Percentiles rank a stretch among this genome's conserved stretches.
phyloP scores from a whole-genome alignment of 352 stramenopile genomes.

The Phytopythium montanum region DNA sequence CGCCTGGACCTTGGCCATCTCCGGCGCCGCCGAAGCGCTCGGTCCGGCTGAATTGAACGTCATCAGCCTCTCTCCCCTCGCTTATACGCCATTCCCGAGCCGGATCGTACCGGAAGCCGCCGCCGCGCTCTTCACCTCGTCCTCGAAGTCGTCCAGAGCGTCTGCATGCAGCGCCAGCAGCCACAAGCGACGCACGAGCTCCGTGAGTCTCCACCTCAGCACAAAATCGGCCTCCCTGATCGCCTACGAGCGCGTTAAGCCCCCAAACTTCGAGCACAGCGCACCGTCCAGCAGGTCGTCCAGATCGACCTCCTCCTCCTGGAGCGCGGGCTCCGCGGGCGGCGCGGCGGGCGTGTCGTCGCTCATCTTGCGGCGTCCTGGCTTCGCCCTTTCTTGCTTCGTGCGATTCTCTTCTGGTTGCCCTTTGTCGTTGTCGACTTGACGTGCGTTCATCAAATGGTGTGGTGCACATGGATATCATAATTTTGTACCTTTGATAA shows the following conservation, averaged over 20 bases:
- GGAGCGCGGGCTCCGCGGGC: conserved; percentile 5
- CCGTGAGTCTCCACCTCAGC: background rate
- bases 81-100: background rate
- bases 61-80: background rate
- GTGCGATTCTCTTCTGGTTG: background rate
- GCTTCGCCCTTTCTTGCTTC: background rate
- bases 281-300: conserved; percentile 79
- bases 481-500: background rate
- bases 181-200: background rate
- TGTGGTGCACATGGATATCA: conserved; percentile 10
- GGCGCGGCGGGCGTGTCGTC: conserved; percentile 10
- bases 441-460: background rate
- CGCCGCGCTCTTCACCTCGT: conserved; percentile 41
- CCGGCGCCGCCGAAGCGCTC: conserved; percentile 13
- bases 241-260: background rate
- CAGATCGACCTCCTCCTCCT: conserved; percentile 62
- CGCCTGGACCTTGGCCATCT: conserved; percentile 35
- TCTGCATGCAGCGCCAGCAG: conserved; percentile 25
- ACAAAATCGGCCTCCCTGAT: background rate
- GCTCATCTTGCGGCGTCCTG: background rate
- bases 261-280: background rate
- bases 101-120: background rate
- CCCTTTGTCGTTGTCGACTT: conserved; percentile 6
- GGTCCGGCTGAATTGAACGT: background rate
- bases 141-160: conserved; percentile 80